Percentiles rank a stretch among this genome's conserved stretches.
Evolutionary conservation across 495 filamentous ascomycete species (phyloP).

Genomic region (Viridothelium virens): DNA sequence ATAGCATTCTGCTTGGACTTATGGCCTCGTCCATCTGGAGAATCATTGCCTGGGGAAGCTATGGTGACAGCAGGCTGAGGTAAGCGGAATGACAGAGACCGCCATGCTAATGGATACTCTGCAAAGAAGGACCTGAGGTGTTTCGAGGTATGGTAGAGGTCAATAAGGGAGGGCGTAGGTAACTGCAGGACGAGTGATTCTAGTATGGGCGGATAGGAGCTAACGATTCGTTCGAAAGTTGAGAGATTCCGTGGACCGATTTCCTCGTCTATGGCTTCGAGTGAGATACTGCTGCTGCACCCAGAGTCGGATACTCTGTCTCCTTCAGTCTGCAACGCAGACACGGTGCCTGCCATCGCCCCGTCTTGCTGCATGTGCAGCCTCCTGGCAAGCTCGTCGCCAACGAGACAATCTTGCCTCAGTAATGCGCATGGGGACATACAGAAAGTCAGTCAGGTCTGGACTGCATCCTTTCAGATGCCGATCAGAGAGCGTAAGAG

Average conservation of each 20-base stretch:
- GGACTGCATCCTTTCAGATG: not conserved
- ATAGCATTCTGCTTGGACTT: slow-evolving; percentile 50
- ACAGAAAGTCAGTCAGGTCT: not conserved
- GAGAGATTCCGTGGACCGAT: slow-evolving; percentile 31
- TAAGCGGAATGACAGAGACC: slow-evolving; percentile 51
- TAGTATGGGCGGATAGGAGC: slow-evolving; percentile 48
- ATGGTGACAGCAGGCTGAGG: slow-evolving; percentile 34
- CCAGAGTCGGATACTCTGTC: slow-evolving; percentile 17
- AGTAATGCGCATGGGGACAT: slow-evolving; percentile 22
- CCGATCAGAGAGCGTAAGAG: too few relatives aligned
- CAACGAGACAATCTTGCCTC: slow-evolving; percentile 26
- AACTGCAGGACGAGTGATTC: slow-evolving; percentile 52
- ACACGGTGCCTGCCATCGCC: slow-evolving; percentile 20
- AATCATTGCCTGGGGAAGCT: slow-evolving; percentile 28
- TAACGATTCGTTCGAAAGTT: slow-evolving; percentile 47
- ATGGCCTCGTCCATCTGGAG: slow-evolving; percentile 35
- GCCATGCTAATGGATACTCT: slow-evolving; percentile 55
- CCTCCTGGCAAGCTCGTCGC: slow-evolving; percentile 22
- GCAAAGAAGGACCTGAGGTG: slow-evolving; percentile 49
- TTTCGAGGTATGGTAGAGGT: slow-evolving; percentile 50
- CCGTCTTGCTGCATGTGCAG: slow-evolving; percentile 23
- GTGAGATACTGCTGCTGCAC: not conserved
- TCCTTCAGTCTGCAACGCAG: not conserved
- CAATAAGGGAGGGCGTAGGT: slow-evolving; percentile 48
- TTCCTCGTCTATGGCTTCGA: not conserved